Evolutionary conservation across 208 protist species (phyloP), one percentile per base, ranked within the genome.

Genomic region (Angomonas ambiguus): DNA sequence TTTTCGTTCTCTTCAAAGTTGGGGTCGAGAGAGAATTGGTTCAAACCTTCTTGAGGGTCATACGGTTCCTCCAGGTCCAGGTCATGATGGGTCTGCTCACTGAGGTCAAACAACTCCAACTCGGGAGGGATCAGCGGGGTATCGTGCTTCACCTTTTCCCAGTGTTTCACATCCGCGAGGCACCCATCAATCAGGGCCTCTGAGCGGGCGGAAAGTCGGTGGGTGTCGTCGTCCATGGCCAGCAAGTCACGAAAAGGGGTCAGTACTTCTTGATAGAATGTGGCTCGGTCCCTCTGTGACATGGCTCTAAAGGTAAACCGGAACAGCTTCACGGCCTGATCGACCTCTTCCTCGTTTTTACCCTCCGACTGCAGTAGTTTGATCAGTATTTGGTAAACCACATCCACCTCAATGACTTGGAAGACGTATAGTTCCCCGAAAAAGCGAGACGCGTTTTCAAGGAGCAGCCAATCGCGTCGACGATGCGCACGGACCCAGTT

Each of bases 111-210:
- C 3, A 99, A 66, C 16, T 98, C 74, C 1, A 98, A 85, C 10
- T 89, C 71, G 1, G 76, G 65, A 0, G 88, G 78, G 4, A 99
- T 88, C 0, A 94, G 73, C 66, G 77, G 72, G 31, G 84, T 75
- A 1, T 79, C 75, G 51, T 98, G 91, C 60, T 89, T 87, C 1
- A 71, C 71, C 58, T 92, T 95, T 51, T 95, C 86, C 87, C 89
- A 95, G 49, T 75, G 60, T 66, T 89, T 84, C 62, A 96, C 83
- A 20, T 97, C 82, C 61, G 83, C 80, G 41, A 99, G 93, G 30
- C 97, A 94, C 13, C 80, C 71, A 75, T 99, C 98, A 45, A 99
- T 94, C 67, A 98, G 90, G 58, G 99, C 98, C 84, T 99, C 97
- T 18, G 94, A 83, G 38, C 96, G 90, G 31, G 86, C 75, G 38